Evolutionary conservation across 2,329 filamentous ascomycete species (phyloP).

Genomic region (Drechslerella coelobrocha): DNA sequence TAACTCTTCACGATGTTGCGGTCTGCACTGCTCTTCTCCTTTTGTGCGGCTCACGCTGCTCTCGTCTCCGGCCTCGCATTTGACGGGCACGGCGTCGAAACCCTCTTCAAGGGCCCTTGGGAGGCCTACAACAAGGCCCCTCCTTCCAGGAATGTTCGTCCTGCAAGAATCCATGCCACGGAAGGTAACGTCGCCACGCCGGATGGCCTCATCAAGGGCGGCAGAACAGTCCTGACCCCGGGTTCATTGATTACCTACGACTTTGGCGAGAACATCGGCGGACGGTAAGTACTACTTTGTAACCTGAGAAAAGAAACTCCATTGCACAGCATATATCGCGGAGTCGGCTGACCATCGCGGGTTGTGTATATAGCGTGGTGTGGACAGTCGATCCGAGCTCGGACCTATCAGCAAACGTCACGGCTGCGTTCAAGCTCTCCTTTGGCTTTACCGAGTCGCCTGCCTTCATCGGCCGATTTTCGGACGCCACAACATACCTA

Average conservation of each 20-base stretch:
- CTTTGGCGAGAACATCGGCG: conserved; percentile 60
- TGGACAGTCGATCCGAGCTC: conserved; percentile 32
- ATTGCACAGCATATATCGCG: too few species aligned
- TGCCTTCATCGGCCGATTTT: conserved; percentile 56
- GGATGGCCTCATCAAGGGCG: conserved; percentile 37
- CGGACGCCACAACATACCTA: conserved; percentile 57
- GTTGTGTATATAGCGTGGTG: conserved; percentile 42
- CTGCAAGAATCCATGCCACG: conserved; percentile 56
- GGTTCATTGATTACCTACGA: conserved; percentile 58
- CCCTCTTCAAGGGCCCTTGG: conserved; percentile 59
- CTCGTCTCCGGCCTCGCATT: conserved; percentile 36
- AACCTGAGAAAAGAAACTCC: conserved; percentile 1
- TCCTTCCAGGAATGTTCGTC: conserved; percentile 58
- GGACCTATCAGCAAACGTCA: conserved; percentile 11
- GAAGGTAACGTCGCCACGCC: conserved; percentile 56
- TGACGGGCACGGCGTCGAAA: conserved; percentile 35
- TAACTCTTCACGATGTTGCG: conserved; percentile 47
- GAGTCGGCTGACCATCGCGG: not conserved
- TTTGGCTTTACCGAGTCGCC: conserved; percentile 59
- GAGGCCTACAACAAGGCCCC: conserved; percentile 58
- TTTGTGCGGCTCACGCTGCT: conserved; percentile 33
- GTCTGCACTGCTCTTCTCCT: conserved; percentile 23
- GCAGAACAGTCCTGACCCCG: conserved; percentile 55
- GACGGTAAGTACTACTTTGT: conserved; percentile 55
- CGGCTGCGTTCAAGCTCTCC: conserved; percentile 52